Percentiles rank a stretch among this genome's conserved stretches.
Evolutionary conservation across 2,329 filamentous ascomycete species (phyloP).

Genomic region (Fusarium metavorans): DNA sequence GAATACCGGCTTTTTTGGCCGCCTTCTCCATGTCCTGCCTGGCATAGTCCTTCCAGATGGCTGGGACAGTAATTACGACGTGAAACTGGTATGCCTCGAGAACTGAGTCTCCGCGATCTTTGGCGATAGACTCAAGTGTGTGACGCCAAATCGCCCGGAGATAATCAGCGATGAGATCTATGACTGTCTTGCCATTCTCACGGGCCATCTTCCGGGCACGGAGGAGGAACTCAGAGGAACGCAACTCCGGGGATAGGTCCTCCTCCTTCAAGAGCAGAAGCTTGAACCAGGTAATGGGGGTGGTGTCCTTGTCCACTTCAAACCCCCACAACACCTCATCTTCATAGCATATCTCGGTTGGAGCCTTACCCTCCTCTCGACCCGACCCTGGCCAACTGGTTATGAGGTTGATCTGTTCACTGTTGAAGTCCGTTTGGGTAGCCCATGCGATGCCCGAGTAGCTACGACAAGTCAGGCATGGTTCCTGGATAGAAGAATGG

Average conservation of each 20-base stretch:
- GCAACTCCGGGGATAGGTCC: constrained; percentile 1
- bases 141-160: constrained; percentile 6
- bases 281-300: constrained; percentile 20
- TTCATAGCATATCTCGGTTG: constrained; percentile 18
- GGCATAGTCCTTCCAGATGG: constrained; percentile 21
- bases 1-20: constrained; percentile 1
- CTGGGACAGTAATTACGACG: constrained; percentile 20
- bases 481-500: neutral
- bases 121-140: constrained; percentile 1
- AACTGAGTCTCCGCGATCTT: neutral
- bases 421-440: constrained; percentile 14
- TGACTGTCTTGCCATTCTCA: constrained; percentile 1
- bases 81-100: constrained; percentile 1
- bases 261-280: constrained; percentile 13
- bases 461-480: neutral
- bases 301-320: constrained; percentile 8
- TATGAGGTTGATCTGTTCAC: constrained; percentile 16
- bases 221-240: constrained; percentile 9
- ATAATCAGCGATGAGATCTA: constrained; percentile 16
- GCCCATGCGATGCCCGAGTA: constrained; percentile 21
- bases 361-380: constrained; percentile 17
- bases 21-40: constrained; percentile 16
- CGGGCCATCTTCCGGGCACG: constrained; percentile 1
- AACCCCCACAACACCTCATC: constrained; percentile 17
- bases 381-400: constrained; percentile 16